Conservation (phyloP, 2,329 filamentous ascomycete species). For the Paramyrothecium sp. region DNA sequence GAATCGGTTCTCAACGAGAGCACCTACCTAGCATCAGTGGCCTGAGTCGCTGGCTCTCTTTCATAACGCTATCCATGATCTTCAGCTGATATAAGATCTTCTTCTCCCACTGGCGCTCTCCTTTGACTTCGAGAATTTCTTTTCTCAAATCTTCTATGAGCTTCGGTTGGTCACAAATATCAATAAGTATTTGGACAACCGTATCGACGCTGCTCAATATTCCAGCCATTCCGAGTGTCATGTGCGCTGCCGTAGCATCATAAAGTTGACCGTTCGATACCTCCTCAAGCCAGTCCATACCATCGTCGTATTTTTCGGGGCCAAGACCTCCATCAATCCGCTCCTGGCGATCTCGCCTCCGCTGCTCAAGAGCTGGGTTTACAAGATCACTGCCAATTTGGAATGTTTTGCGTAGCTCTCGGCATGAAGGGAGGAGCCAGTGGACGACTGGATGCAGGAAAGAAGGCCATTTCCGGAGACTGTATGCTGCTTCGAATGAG, state of each 20-base stretch:
- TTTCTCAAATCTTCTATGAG: not conserved
- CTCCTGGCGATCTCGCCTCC: not conserved
- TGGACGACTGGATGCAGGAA: not conserved
- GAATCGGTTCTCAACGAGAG: too few species aligned
- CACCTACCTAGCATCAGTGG: too few species aligned
- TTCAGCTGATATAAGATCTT: slow-evolving; percentile 28
- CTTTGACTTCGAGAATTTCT: not conserved
- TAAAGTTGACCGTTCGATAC: not conserved
- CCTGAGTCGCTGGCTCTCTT: slow-evolving; percentile 47
- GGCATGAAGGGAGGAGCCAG: not conserved
- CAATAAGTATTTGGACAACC: not conserved
- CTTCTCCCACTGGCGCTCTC: not conserved
- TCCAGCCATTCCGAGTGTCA: not conserved
- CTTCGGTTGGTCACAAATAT: not conserved
- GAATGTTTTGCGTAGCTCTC: not conserved
- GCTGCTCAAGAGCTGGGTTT: not conserved
- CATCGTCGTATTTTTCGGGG: not conserved
- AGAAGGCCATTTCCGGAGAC: not conserved
- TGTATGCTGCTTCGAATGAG: not conserved
- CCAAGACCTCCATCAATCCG: not conserved
- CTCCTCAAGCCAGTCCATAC: not conserved
- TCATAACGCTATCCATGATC: slow-evolving; percentile 47
- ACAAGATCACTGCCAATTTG: not conserved
- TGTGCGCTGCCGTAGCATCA: not conserved
- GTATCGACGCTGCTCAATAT: not conserved